Base-by-base conservation (phyloP, 495 filamentous ascomycete species). In the Lophium mytilinum region DNA sequence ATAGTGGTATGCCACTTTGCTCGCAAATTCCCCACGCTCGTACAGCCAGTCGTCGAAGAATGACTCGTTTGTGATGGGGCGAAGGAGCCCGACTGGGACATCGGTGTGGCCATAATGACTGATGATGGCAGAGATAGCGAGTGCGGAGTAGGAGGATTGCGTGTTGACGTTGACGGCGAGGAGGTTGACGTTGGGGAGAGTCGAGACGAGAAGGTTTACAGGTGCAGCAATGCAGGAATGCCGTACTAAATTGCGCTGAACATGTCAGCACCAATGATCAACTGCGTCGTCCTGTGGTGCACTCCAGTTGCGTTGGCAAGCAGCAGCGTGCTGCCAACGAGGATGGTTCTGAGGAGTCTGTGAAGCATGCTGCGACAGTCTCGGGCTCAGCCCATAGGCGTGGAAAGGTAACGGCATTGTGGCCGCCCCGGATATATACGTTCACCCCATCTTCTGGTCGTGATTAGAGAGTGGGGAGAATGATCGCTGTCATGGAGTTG, bases 121-220 rank as follows among this genome's bases (percentile, higher is more conserved):
- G 3, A 76, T 58, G 40, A 78, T 68, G 1, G 66, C 72, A 9
- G 70, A 76, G 4, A 65, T 69, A 4, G 74, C 66, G 1, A 76
- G 63, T 6, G 72, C 74, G 7, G 74, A 58, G 0, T 74, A 77
- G 7, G 74, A 58, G 0, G 75, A 77, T 2, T 70, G 66, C 15
- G 71, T 68, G 49, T 77, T 77, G 57, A 78, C 19, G 43, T 69
- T 72, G 33, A 79, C 69, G 7, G 69, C 76, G 1, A 75, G 67
- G 1, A 78, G 64, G 51, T 72, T 36, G 37, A 40, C 34, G 30
- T 53, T 39, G 6, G 39, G 49, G 17, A 58, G 56, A 1, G 56
- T 58, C 12, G 56, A 46, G 18, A 49, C 56, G 19, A 58, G 56
- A n/a, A 58, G 18, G 40, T 4, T 15, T 49, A 15, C 2, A 37